These are phyloP conservation scores for Taiwanofungus camphoratus DNA, from an alignment of 1,284 basidiomycete species.

Conservation along the genomic window DNA sequence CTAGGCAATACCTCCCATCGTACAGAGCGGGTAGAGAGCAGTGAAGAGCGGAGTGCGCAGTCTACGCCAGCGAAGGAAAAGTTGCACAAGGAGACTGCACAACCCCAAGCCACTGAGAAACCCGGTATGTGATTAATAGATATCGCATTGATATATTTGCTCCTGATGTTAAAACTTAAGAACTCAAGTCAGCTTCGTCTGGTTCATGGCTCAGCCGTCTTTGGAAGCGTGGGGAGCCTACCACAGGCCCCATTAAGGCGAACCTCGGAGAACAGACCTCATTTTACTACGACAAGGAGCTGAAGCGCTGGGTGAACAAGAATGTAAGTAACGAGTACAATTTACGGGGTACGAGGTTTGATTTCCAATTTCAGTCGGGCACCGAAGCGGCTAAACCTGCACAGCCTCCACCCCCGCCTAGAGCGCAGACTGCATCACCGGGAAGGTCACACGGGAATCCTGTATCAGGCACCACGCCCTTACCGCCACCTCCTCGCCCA, in stretches of 20 bases:
- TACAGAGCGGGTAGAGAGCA: conserved; percentile 12
- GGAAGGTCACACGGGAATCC: conserved; percentile 31
- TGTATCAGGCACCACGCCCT: conserved; percentile 23
- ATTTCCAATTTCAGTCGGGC: conserved; percentile 36
- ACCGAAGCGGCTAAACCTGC: conserved; percentile 42
- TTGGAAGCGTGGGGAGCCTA: conserved; percentile 57
- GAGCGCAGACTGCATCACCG: conserved; percentile 80
- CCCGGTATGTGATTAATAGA: conserved; percentile 18
- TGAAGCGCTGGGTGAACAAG: conserved; percentile 96
- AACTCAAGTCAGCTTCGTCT: conserved; percentile 29
- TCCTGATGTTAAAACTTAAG: conserved; percentile 5
- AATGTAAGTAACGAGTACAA: conserved; percentile 48
- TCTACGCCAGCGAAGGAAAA: background rate
- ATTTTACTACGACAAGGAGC: conserved; percentile 93
- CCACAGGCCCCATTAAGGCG: conserved; percentile 74
- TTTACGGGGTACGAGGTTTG: background rate
- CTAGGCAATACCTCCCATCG: conserved; percentile 64
- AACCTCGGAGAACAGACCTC: conserved; percentile 90
- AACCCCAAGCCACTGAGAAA: conserved; percentile 17
- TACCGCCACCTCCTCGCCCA: conserved; percentile 51
- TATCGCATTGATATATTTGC: background rate
- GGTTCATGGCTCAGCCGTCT: conserved; percentile 80
- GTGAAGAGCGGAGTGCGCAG: conserved; percentile 5
- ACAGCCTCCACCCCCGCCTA: conserved; percentile 59
- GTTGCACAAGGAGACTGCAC: background rate